Conservation (phyloP, 495 filamentous ascomycete species). For the Viridothelium virens region DNA sequence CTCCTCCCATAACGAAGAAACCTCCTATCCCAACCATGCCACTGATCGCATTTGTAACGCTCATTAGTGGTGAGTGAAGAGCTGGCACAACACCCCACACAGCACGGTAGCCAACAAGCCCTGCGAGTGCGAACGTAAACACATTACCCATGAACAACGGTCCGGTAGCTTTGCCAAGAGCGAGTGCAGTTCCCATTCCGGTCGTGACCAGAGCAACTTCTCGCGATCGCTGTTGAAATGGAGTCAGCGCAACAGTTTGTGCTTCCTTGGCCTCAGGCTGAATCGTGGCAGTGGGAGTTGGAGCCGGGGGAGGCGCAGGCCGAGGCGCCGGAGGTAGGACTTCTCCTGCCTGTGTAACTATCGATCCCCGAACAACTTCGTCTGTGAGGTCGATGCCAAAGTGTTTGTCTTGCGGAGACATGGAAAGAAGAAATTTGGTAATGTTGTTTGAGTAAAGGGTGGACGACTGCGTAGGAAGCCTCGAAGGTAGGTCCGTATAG, state of each 20-base stretch:
- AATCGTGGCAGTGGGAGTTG: slow-evolving; percentile 33
- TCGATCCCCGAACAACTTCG: slow-evolving; percentile 71
- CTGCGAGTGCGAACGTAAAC: slow-evolving; percentile 70
- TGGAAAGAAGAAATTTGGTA: slow-evolving; percentile 70
- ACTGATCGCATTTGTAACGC: slow-evolving; percentile 79
- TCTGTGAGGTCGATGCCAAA: slow-evolving; percentile 69
- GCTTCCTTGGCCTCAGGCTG: slow-evolving; percentile 46
- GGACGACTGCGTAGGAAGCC: slow-evolving; percentile 71
- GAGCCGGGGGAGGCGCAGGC: slow-evolving; percentile 58
- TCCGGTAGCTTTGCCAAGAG: slow-evolving; percentile 65
- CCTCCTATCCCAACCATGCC: slow-evolving; percentile 80
- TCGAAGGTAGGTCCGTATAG: slow-evolving; percentile 74
- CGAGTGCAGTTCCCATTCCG: slow-evolving; percentile 63
- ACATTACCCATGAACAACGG: slow-evolving; percentile 76
- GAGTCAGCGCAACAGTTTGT: slow-evolving; percentile 56
- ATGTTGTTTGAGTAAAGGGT: slow-evolving; percentile 84
- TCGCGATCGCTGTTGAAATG: slow-evolving; percentile 65
- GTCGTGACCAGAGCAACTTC: slow-evolving; percentile 62
- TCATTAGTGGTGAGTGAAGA: slow-evolving; percentile 75
- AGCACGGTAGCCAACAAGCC: slow-evolving; percentile 70
- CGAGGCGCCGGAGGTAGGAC: slow-evolving; percentile 65
- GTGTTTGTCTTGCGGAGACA: slow-evolving; percentile 62
- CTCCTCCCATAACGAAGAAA: slow-evolving; percentile 59
- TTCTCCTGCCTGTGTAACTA: slow-evolving; percentile 65
- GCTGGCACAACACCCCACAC: slow-evolving; percentile 74